Evolutionary conservation across 139 green algal genomes (phyloP).

Genomic region (Bryopsis sp.): DNA sequence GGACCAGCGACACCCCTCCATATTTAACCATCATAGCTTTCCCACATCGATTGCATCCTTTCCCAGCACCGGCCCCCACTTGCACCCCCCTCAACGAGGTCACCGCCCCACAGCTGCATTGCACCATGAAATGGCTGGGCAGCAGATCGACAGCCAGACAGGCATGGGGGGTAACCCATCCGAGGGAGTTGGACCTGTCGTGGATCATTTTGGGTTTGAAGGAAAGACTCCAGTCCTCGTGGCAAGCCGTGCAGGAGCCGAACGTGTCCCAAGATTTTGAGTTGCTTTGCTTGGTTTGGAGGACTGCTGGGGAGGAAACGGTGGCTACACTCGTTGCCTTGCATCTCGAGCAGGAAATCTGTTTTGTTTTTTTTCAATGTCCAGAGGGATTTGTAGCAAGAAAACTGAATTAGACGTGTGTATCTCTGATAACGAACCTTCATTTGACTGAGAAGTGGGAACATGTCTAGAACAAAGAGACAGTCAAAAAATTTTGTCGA

Average conservation of each 20-base stretch:
- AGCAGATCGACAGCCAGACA: slow-evolving; percentile 31
- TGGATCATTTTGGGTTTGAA: neutral
- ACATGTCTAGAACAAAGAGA: too few species aligned
- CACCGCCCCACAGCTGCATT: slow-evolving; percentile 31
- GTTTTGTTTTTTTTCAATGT: too few species aligned
- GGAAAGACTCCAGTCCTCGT: too few species aligned
- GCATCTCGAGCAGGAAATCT: neutral
- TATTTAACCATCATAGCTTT: neutral
- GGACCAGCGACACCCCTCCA: neutral
- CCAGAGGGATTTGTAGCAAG: too few species aligned
- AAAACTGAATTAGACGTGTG: too few species aligned
- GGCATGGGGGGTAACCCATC: neutral
- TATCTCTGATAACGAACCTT: too few species aligned
- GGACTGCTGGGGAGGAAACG: neutral
- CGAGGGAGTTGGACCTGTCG: neutral
- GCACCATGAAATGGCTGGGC: slow-evolving; percentile 21
- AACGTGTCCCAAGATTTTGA: neutral
- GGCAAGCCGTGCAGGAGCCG: too few species aligned
- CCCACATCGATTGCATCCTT: neutral
- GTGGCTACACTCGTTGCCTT: neutral
- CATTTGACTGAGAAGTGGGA: too few species aligned
- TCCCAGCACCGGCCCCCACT: neutral
- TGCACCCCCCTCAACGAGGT: slow-evolving; percentile 31
- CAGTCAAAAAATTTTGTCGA: too few species aligned
- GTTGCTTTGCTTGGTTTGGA: neutral